A percentile compares a stretch with the other conserved stretches of the same genome.
Evolutionary conservation across 768 basidiomycete species (phyloP).

Genomic region (Neoboletus brunneissimus): DNA sequence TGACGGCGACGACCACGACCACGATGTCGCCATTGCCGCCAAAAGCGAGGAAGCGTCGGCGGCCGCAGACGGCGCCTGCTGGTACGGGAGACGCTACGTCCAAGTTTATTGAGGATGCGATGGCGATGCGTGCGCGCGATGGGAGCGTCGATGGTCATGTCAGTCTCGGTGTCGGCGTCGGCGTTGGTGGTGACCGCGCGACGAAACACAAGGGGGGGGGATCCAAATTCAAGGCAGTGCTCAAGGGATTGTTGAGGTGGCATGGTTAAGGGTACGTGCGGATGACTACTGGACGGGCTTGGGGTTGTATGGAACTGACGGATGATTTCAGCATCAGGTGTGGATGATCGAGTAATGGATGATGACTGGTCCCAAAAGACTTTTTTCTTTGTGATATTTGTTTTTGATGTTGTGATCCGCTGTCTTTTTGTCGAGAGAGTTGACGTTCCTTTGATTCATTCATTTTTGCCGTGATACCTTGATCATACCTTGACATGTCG

Average conservation of each 20-base stretch:
- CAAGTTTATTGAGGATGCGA: constrained; percentile 15
- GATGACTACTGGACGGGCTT: no score
- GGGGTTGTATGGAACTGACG: no score
- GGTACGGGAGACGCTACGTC: constrained; percentile 9
- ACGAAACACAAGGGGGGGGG: not conserved
- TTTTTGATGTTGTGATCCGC: no score
- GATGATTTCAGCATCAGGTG: no score
- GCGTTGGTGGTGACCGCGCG: not conserved
- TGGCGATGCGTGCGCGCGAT: not conserved
- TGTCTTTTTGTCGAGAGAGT: no score
- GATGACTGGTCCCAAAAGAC: no score
- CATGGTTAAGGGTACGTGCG: constrained; percentile 9
- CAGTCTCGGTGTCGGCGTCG: not conserved
- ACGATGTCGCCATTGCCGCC: not conserved
- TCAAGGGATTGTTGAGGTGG: constrained; percentile 21
- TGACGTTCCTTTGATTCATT: no score
- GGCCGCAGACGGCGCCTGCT: constrained; percentile 28
- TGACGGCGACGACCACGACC: not conserved
- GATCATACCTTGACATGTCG: no score
- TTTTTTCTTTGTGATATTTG: no score
- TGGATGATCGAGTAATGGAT: no score
- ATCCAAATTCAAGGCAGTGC: constrained; percentile 16
- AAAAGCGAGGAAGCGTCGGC: constrained; percentile 9
- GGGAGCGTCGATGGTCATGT: not conserved
- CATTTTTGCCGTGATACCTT: no score